A percentile compares a stretch with the other conserved stretches of the same genome.
These are phyloP conservation scores for Coniella lustricola DNA, from an alignment of 2,329 filamentous ascomycete species.

Conservation along the genomic window DNA sequence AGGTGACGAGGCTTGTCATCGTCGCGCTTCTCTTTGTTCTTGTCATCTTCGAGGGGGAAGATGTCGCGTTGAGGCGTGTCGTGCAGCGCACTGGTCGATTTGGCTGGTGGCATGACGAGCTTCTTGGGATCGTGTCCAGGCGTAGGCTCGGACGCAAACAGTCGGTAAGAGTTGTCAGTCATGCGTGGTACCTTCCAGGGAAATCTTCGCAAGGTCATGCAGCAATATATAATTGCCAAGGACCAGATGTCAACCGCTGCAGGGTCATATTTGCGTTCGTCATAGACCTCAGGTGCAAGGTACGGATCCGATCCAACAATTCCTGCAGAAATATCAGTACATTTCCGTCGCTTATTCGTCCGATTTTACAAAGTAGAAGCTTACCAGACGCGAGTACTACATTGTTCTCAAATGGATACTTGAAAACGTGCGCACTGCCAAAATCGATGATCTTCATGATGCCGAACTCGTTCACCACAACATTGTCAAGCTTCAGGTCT, in stretches of 20 bases:
- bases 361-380: constrained; percentile 23
- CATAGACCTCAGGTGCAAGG: constrained; percentile 92
- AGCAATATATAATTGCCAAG: constrained; percentile 96
- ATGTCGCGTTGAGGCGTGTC: constrained; percentile 34
- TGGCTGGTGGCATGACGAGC: constrained; percentile 39
- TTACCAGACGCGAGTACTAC: constrained; percentile 74
- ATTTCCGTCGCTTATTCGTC: background rate
- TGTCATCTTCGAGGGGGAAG: constrained; percentile 27
- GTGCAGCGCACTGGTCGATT: constrained; percentile 37
- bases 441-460: constrained; percentile 99
- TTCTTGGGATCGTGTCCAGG: constrained; percentile 59
- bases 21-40: constrained; percentile 8
- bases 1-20: constrained; percentile 2
- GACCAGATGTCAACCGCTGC: constrained; percentile 97
- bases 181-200: constrained; percentile 93
- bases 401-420: constrained; percentile 92
- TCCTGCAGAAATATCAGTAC: constrained; percentile 30
- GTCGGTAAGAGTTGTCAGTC: constrained; percentile 89
- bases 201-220: constrained; percentile 91
- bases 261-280: constrained; percentile 87
- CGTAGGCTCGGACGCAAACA: constrained; percentile 82
- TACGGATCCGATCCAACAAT: constrained; percentile 86
- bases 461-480: constrained; percentile 89
- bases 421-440: constrained; percentile 92
- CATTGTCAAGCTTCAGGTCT: constrained; percentile 94